These are phyloP conservation scores for Lepidium sativum DNA, from an alignment of 345 rosid genomes.

Conservation along the genomic window DNA sequence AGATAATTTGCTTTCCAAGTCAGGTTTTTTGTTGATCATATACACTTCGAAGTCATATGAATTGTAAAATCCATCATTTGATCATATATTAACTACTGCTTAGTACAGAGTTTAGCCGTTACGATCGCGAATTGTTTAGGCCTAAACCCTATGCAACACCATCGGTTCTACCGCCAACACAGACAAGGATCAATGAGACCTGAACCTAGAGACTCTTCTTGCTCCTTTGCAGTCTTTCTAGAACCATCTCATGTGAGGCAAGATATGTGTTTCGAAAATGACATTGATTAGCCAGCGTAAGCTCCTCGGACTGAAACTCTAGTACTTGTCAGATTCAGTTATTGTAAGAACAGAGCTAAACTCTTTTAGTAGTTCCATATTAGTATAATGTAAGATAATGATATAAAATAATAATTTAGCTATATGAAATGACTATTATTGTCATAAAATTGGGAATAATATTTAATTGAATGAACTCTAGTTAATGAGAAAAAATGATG, in stretches of 20 bases:
- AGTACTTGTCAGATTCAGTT: neutral
- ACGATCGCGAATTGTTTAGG: conserved; percentile 25
- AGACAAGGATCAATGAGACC: neutral
- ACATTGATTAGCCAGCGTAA: neutral
- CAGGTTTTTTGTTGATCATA: conserved; percentile 32
- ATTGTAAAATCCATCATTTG: neutral
- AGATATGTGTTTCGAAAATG: too few relatives aligned
- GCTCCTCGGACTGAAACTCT: neutral
- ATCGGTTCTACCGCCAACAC: conserved; percentile 9
- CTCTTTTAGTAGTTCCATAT: too few relatives aligned
- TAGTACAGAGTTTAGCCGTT: conserved; percentile 17
- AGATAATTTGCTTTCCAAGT: too few relatives aligned
- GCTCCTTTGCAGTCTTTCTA: neutral
- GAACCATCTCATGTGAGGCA: neutral
- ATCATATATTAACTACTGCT: neutral
- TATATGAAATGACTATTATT: too few relatives aligned
- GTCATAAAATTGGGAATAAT: too few relatives aligned
- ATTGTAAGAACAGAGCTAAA: too few relatives aligned
- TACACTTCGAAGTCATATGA: neutral
- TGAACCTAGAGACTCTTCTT: conserved; percentile 7
- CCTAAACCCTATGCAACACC: conserved; percentile 21
- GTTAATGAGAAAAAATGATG: too few relatives aligned
- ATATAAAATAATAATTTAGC: too few relatives aligned
- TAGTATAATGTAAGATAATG: too few relatives aligned
- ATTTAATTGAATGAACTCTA: too few relatives aligned